Evolutionary conservation across 129 eudicot genomes (phyloP).

Genomic region (Escallonia herrerae): DNA sequence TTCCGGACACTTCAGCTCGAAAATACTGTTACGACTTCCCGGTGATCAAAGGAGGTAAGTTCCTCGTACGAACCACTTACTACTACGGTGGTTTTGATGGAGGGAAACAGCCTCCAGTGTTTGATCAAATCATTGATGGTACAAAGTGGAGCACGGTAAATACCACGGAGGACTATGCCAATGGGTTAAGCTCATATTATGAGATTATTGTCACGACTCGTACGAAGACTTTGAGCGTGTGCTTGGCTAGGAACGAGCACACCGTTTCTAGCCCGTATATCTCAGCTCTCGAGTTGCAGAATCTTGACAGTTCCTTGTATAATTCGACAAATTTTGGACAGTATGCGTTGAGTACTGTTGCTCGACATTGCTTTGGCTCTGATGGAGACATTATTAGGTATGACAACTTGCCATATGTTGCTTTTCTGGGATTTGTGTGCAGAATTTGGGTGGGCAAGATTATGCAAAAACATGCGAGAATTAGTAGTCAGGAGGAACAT

Average conservation of each 20-base stretch:
- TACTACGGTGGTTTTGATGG: constrained; percentile 81
- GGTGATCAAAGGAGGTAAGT: constrained; percentile 40
- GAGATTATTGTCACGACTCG: constrained; percentile 54
- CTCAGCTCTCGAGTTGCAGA: constrained; percentile 50
- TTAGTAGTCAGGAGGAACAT: too few relatives aligned
- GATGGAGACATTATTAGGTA: constrained; percentile 52
- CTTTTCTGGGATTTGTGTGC: too few relatives aligned
- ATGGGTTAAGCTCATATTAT: constrained; percentile 58
- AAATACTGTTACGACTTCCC: constrained; percentile 61
- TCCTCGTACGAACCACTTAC: constrained; percentile 62
- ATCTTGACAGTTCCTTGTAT: constrained; percentile 48
- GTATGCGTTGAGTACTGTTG: constrained; percentile 52
- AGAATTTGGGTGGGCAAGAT: too few relatives aligned
- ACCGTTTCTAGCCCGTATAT: constrained; percentile 62
- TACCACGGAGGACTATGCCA: constrained; percentile 66
- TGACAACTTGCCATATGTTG: constrained; percentile 1
- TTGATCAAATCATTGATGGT: constrained; percentile 82
- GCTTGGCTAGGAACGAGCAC: constrained; percentile 57
- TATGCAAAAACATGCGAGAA: too few relatives aligned
- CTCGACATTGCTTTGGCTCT: constrained; percentile 52
- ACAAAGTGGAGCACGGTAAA: constrained; percentile 70
- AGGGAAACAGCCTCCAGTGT: constrained; percentile 60
- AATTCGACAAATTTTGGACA: constrained; percentile 54
- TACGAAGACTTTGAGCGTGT: constrained; percentile 36
- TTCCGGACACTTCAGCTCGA: constrained; percentile 33